Conservation (phyloP, 2,329 filamentous ascomycete genomes). For the Fusarium vanettenii region DNA sequence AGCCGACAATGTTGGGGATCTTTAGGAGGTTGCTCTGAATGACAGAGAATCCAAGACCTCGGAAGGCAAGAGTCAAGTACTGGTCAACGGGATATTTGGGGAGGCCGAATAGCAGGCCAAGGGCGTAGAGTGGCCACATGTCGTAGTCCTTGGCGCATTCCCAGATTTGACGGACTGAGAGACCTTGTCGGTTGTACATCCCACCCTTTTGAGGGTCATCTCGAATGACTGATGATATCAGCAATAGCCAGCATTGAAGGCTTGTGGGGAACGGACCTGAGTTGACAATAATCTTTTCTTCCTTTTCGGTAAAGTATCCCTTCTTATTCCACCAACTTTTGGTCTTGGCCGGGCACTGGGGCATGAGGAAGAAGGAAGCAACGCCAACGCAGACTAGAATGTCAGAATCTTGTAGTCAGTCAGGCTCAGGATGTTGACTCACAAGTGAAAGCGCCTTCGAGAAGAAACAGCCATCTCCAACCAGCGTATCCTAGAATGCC, state of each 20-base stretch:
- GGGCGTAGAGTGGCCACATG: constrained; percentile 64
- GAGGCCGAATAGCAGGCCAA: constrained; percentile 60
- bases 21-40: constrained; percentile 66
- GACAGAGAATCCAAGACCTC: constrained; percentile 60
- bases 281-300: constrained; percentile 76
- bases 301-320: constrained; percentile 72
- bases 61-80: constrained; percentile 65
- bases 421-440: constrained; percentile 3
- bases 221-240: constrained; percentile 50
- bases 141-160: constrained; percentile 62
- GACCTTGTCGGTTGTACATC: constrained; percentile 65
- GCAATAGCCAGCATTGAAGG: not conserved
- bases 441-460: constrained; percentile 49
- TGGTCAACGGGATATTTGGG: constrained; percentile 58
- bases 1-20: constrained; percentile 60
- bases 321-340: constrained; percentile 64
- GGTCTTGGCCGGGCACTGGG: constrained; percentile 72
- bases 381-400: constrained; percentile 59
- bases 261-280: constrained; percentile 40
- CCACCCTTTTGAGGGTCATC: constrained; percentile 67
- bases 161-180: constrained; percentile 58
- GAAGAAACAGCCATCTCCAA: constrained; percentile 68
- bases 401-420: constrained; percentile 50
- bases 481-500: constrained; percentile 64
- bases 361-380: constrained; percentile 67